Conservation (phyloP, 352 stramenopile species). For the Globisporangium parvum region DNA sequence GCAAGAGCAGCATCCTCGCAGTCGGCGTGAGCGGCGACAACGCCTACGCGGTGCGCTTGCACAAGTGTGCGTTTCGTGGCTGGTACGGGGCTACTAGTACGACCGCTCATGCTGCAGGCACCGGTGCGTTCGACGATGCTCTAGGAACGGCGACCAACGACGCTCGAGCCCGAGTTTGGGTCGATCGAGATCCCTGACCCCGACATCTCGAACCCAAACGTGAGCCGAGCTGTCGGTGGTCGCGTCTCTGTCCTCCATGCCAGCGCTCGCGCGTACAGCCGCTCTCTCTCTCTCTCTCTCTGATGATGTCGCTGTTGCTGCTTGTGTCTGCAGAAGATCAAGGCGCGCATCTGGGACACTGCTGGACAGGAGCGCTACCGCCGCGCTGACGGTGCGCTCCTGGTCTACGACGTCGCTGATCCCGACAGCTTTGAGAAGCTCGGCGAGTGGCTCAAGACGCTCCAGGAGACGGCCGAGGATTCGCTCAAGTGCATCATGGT, state of each 20-base stretch:
- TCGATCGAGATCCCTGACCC: conserved; percentile 58
- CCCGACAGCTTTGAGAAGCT: conserved; percentile 82
- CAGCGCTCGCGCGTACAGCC: too few relatives aligned
- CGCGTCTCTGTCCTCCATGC: neutral
- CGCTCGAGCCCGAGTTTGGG: conserved; percentile 70
- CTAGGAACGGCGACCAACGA: conserved; percentile 53
- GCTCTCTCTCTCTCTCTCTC: neutral
- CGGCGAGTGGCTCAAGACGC: conserved; percentile 83
- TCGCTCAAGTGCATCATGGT: conserved; percentile 86
- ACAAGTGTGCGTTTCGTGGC: neutral
- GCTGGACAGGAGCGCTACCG: conserved; percentile 87
- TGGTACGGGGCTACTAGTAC: neutral
- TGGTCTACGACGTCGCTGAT: conserved; percentile 91
- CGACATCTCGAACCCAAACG: conserved; percentile 36
- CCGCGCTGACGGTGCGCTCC: conserved; percentile 79
- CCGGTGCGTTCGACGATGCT: neutral
- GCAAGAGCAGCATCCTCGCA: conserved; percentile 71
- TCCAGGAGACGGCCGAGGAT: conserved; percentile 78
- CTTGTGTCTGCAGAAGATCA: conserved; percentile 28
- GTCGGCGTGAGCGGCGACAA: conserved; percentile 53
- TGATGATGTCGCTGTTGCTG: neutral
- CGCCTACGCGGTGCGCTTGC: conserved; percentile 29
- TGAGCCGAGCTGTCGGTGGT: neutral
- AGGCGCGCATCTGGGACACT: conserved; percentile 88
- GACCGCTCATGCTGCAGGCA: neutral